Evolutionary conservation across 176 grass and related monocot genomes (phyloP), one percentile per base, ranked within the genome.

Genomic region (Cymbopogon citratus): DNA sequence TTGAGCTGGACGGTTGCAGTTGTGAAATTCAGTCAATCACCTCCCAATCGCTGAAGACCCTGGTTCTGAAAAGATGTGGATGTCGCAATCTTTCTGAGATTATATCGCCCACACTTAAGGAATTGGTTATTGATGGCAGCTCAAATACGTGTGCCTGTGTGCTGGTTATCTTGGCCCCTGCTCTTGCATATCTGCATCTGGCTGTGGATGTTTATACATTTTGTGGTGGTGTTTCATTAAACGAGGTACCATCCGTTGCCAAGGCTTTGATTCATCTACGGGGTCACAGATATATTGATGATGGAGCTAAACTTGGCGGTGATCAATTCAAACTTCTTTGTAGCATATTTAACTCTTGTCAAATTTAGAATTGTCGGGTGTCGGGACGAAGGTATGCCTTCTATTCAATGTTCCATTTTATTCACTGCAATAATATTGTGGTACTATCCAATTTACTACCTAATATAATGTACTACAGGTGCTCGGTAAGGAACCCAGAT

Each of bases 271-370:
- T 74, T 66, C 2, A 51, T 65, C 40, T 71, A 25, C 0, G 0
- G 13, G 1, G 2, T 63, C 12, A 13, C 27, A 9, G 11, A 12
- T 0, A 5, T 1, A 5, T 1, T 40, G 0, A 5, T 6, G 0
- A 0, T 4, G 6, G 16, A 1, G 24, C 0, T 40, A 9, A 9
- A 26, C n/a, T 71, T 44, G 11, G 5, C 5, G 21, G 41, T 1
- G 12, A 19, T 16, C 48, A 70, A 29, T 35, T 11, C 23, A n/a
- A 2, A 3, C 35, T 81, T 44, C 66, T 81, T 4, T 3, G 23
- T 15, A 31, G 54, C 51, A 35, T 61, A 1, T 71, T 33, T 25
- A 31, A 31, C 19, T 66, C 41, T 23, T 39, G 5, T n/a, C n/a
- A 3, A 41, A 12, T 81, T 44, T 81, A 23, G 18, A 45, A 52